phyloP scores from a whole-genome alignment of 2,329 filamentous ascomycete species.

The Paecilomyces dactylethromorphus region DNA sequence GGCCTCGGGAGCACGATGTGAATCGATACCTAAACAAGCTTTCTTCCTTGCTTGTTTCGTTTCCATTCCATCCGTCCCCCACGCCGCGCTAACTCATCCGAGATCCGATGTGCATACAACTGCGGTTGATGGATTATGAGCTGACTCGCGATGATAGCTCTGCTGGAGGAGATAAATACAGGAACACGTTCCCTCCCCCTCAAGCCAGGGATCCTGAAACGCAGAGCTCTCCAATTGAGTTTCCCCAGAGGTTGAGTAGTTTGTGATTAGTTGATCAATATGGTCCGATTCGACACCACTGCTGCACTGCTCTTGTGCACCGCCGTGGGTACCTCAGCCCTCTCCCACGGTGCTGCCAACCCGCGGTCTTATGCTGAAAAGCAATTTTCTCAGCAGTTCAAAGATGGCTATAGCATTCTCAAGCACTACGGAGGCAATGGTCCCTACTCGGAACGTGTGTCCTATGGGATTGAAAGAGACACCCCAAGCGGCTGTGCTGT shows the following conservation, averaged over 20 bases:
- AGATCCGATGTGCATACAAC: neutral
- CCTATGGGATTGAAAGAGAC: slow-evolving; percentile 13
- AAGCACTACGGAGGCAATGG: slow-evolving; percentile 15
- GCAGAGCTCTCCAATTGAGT: neutral
- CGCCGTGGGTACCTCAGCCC: neutral
- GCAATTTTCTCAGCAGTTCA: slow-evolving; percentile 5
- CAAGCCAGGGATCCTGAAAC: neutral
- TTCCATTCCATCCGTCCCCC: neutral
- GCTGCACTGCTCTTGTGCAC: neutral
- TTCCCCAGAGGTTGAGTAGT: too few relatives aligned
- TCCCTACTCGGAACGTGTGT: slow-evolving; percentile 11
- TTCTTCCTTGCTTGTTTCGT: neutral
- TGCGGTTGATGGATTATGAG: neutral
- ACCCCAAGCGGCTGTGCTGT: slow-evolving; percentile 13
- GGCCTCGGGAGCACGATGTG: neutral
- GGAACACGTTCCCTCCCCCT: neutral
- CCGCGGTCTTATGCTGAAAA: slow-evolving; percentile 1
- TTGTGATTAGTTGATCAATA: neutral
- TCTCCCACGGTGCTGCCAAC: neutral
- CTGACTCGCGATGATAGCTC: neutral
- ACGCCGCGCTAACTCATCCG: neutral
- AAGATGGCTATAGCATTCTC: slow-evolving; percentile 12
- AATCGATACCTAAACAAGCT: neutral
- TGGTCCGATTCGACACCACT: neutral
- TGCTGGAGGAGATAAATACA: neutral